Evolutionary conservation across 495 filamentous ascomycete genomes (phyloP), one percentile per base, ranked within the genome.

Genomic region (Jackrogersella minutella): DNA sequence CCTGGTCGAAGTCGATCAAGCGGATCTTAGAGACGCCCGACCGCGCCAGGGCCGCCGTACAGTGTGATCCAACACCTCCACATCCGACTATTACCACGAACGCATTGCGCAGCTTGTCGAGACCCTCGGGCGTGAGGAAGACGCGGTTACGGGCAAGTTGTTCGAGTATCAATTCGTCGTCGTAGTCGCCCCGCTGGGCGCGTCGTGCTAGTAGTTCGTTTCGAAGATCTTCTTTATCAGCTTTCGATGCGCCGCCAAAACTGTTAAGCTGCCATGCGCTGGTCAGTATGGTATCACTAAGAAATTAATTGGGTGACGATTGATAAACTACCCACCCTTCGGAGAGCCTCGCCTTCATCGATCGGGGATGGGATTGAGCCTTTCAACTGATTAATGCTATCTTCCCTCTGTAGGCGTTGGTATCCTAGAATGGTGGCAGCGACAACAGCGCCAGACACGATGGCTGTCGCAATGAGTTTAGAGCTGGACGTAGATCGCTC

Each of bases 1-100:
- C 96, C 82, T 99, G 95, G 78, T 99, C 95, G 73, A 99, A 99
- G 75, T 99, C 95, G 66, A 99, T 89, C 22, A 99, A 85, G 1
- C 96, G 90, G 52, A 99, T 85, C 54, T 87, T 88, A 28, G 88
- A 86, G 16, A 96, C 92, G 17, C 95, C 96, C 0, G 93, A 97
- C 21, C 95, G 90, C 5, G 93, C 87, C 13, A 99, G 85, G 16
- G 96, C 90, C 2, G 92, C 88, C 9, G 89, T 86, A 39, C 91
- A 92, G 79, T 97, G 96, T 1, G 93, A 97, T 57, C 95, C 95
- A 6, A 99, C 95, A 24, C 95, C 95, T 55, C 95, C 95, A 68
- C 92, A 94, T 9, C 95, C 95, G 36, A 99, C 91, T 4, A 99
- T 84, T 37, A 97, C 85, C 28, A 98, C 83, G 74, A 95, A 96